phyloP scores from a whole-genome alignment of 148 eudicot genomes.

The Heliamphora exappendiculata region DNA sequence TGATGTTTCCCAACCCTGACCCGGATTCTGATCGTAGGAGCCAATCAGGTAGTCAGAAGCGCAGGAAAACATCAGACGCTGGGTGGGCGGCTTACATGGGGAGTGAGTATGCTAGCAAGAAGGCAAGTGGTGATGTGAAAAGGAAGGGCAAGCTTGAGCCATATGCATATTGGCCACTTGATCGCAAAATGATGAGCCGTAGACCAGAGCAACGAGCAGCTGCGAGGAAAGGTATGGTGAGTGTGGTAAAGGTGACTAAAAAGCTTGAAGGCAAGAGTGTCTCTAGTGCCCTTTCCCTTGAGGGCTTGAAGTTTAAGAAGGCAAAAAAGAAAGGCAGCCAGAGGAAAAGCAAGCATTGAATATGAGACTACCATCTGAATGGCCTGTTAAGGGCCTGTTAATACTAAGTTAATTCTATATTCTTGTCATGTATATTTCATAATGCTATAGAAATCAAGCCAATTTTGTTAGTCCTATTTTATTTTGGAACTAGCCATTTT shows the following conservation, averaged over 20 bases:
- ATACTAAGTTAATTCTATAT: not conserved
- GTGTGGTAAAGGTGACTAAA: conserved; percentile 78
- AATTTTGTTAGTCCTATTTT: not conserved
- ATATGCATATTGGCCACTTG: conserved; percentile 97
- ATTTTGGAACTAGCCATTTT: not conserved
- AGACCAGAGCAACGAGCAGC: conserved; percentile 89
- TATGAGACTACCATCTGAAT: not conserved
- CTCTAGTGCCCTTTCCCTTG: conserved; percentile 48
- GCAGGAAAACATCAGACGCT: conserved; percentile 52
- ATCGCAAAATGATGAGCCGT: conserved; percentile 82
- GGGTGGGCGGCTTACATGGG: conserved; percentile 98
- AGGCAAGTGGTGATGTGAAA: conserved; percentile 53
- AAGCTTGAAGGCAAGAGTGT: conserved; percentile 77
- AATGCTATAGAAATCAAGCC: not conserved
- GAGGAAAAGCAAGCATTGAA: conserved; percentile 14
- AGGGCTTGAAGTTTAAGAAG: conserved; percentile 30
- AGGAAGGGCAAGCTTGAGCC: conserved; percentile 53
- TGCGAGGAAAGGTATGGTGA: conserved; percentile 84
- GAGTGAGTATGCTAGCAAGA: conserved; percentile 72
- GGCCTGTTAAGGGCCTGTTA: not conserved
- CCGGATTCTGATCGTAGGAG: conserved; percentile 44
- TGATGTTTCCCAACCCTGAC: conserved; percentile 27
- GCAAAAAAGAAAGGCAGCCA: conserved; percentile 28
- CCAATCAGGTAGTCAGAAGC: conserved; percentile 50
- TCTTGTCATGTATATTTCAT: not conserved